Conservation (phyloP, 2,329 filamentous ascomycete species). For the Penicillium sp. region DNA sequence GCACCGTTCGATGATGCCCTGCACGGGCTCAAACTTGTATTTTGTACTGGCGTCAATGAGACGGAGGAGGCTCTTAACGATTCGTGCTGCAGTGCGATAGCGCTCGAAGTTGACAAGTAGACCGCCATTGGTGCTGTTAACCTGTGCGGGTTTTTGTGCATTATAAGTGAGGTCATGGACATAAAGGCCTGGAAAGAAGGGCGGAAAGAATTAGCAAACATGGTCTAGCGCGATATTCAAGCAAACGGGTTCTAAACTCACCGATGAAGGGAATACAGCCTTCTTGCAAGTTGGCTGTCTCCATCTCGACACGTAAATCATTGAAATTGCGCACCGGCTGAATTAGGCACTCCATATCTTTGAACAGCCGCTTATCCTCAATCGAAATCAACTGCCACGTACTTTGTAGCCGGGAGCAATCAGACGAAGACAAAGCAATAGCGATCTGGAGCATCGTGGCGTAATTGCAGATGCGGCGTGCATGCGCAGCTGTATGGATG, state of each 20-base stretch:
- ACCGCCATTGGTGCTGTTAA: conserved; percentile 51
- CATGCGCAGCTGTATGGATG: conserved; percentile 62
- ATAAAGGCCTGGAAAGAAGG: conserved; percentile 52
- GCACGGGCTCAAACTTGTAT: conserved; percentile 59
- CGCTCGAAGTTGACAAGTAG: conserved; percentile 66
- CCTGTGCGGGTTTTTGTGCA: conserved; percentile 62
- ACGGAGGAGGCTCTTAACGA: conserved; percentile 63
- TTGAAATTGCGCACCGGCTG: conserved; percentile 65
- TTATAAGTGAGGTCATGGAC: conserved; percentile 68
- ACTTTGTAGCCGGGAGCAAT: conserved; percentile 56
- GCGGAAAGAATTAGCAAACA: background rate
- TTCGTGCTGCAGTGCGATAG: conserved; percentile 63
- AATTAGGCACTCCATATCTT: conserved; percentile 60
- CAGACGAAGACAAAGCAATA: conserved; percentile 61
- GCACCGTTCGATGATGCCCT: conserved; percentile 61
- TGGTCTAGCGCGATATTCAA: background rate
- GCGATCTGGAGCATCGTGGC: conserved; percentile 66
- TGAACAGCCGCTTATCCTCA: conserved; percentile 56
- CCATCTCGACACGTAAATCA: conserved; percentile 64
- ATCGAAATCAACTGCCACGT: conserved; percentile 60
- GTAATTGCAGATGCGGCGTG: conserved; percentile 61
- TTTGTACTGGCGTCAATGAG: conserved; percentile 64
- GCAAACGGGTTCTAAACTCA: conserved; percentile 31
- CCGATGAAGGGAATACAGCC: conserved; percentile 67
- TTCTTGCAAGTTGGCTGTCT: conserved; percentile 56